Evolutionary conservation across 2,329 filamentous ascomycete genomes (phyloP).

Genomic region (Fusarium virguliforme): DNA sequence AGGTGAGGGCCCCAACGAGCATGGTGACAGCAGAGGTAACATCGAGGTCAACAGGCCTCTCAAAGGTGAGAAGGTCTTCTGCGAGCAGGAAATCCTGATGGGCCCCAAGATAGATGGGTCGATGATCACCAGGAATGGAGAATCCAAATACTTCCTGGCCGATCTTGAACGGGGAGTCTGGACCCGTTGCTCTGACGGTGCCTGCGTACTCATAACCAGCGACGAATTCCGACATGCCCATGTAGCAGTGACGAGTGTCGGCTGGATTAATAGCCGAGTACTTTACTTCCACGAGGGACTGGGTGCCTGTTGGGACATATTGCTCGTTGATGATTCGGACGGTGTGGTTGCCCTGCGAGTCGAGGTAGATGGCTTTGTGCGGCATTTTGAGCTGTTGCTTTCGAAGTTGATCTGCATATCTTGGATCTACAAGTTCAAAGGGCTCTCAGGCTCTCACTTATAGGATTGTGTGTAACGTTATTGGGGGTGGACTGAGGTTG

Average conservation of each 20-base stretch:
- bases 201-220: constrained; percentile 35
- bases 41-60: background rate
- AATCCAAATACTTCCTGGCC: constrained; percentile 32
- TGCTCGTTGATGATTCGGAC: background rate
- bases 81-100: constrained; percentile 38
- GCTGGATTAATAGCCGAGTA: constrained; percentile 39
- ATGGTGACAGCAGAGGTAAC: background rate
- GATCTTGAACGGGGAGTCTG: constrained; percentile 13
- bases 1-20: background rate
- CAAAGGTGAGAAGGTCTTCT: constrained; percentile 8
- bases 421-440: background rate
- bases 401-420: background rate
- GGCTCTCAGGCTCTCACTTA: background rate
- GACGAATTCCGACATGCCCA: constrained; percentile 18
- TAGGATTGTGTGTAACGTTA: background rate
- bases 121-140: constrained; percentile 19
- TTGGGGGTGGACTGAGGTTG: background rate
- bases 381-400: background rate
- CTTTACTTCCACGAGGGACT: constrained; percentile 33
- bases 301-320: constrained; percentile 10
- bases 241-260: constrained; percentile 34
- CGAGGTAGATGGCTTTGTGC: constrained; percentile 8
- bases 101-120: constrained; percentile 26
- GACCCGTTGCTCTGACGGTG: constrained; percentile 3
- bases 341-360: constrained; percentile 4